phyloP scores from a whole-genome alignment of 2,329 filamentous ascomycete species.

The Lachnellula willkommii region DNA sequence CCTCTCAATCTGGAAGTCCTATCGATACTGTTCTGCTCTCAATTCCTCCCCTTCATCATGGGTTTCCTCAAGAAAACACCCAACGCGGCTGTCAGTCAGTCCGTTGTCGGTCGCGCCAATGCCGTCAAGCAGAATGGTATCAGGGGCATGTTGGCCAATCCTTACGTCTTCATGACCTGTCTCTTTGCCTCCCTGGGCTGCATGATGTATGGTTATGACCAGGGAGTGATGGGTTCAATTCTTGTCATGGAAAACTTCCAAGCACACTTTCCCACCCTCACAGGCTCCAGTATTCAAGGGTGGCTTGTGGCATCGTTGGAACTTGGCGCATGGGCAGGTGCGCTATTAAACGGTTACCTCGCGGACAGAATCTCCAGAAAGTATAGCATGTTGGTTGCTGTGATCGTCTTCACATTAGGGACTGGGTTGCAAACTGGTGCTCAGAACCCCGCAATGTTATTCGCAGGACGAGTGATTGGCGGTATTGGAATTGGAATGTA shows the following conservation, averaged over 20 bases:
- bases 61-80: constrained; percentile 1
- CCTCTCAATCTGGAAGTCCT: background rate
- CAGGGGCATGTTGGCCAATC: constrained; percentile 36
- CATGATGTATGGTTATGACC: constrained; percentile 33
- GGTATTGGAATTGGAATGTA: constrained; percentile 44
- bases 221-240: constrained; percentile 33
- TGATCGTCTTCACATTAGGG: constrained; percentile 46
- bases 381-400: constrained; percentile 47
- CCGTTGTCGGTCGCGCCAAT: constrained; percentile 35
- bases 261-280: constrained; percentile 32
- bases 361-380: constrained; percentile 49
- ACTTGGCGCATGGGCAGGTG: constrained; percentile 33
- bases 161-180: constrained; percentile 37
- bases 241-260: constrained; percentile 35
- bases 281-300: constrained; percentile 30
- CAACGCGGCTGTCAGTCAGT: constrained; percentile 28
- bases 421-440: constrained; percentile 47
- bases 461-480: constrained; percentile 41
- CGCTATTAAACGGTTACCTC: constrained; percentile 43
- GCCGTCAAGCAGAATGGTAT: constrained; percentile 36
- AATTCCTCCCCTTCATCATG: background rate
- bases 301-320: constrained; percentile 33
- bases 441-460: constrained; percentile 45
- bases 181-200: constrained; percentile 29
- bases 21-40: background rate